Percentiles rank a stretch among this genome's conserved stretches.
phyloP scores from a whole-genome alignment of 345 rosid genomes.

The Lumnitzera racemosa region DNA sequence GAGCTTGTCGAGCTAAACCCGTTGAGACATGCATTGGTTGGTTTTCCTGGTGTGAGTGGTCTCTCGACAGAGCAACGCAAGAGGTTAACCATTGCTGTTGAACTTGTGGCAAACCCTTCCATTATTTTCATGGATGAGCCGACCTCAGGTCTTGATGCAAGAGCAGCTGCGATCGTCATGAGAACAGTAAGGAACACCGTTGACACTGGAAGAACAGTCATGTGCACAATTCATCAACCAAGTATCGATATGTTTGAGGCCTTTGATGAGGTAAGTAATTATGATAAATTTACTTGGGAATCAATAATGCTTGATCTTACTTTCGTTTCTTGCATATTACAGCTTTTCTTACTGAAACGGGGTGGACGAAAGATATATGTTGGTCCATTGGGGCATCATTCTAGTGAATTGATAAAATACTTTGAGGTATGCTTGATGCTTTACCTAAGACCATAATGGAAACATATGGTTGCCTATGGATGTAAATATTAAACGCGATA shows the following conservation, averaged over 20 bases:
- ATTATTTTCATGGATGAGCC: conserved; percentile 80
- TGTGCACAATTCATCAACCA: conserved; percentile 72
- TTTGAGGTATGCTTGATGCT: conserved; percentile 36
- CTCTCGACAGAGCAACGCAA: conserved; percentile 60
- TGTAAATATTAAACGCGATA: no score
- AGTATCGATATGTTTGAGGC: conserved; percentile 65
- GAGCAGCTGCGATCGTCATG: conserved; percentile 75
- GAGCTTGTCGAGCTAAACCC: conserved; percentile 60
- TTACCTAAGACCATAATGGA: no score
- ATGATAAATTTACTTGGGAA: not conserved
- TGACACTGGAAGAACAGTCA: conserved; percentile 61
- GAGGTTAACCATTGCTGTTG: conserved; percentile 63
- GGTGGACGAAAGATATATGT: conserved; percentile 58
- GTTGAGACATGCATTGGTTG: conserved; percentile 44
- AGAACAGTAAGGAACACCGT: conserved; percentile 67
- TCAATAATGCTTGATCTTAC: no score
- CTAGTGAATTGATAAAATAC: conserved; percentile 41
- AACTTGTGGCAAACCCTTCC: conserved; percentile 63
- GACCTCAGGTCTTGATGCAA: conserved; percentile 69
- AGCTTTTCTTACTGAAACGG: conserved; percentile 37
- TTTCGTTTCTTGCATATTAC: conserved; percentile 3
- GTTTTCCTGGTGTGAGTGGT: conserved; percentile 52
- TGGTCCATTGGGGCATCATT: conserved; percentile 54
- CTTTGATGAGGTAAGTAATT: conserved; percentile 48
- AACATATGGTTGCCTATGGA: no score